Conservation (phyloP, 2,329 filamentous ascomycete species). For the Xylariaceae sp. region DNA sequence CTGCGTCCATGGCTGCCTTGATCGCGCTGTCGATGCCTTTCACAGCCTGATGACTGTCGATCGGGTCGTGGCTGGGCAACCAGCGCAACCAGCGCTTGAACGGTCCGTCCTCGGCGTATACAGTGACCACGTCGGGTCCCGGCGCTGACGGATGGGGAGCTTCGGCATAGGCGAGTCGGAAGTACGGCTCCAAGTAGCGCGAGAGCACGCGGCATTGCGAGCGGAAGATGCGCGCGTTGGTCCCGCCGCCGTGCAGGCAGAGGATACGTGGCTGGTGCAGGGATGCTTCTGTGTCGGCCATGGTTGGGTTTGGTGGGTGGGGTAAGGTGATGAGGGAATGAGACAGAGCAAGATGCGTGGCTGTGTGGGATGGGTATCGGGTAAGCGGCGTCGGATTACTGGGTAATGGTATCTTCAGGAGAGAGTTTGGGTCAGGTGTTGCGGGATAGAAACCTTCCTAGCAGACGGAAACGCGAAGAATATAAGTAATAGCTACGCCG, state of each 20-base stretch:
- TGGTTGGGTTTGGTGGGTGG: slow-evolving; percentile 3
- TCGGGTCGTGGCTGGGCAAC: slow-evolving; percentile 47
- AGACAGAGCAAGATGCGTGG: neutral
- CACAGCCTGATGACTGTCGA: slow-evolving; percentile 39
- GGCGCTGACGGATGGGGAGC: slow-evolving; percentile 59
- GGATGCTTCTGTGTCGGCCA: slow-evolving; percentile 17
- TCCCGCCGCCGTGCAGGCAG: slow-evolving; percentile 75
- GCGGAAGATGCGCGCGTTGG: slow-evolving; percentile 64
- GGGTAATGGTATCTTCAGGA: neutral
- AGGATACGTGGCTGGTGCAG: slow-evolving; percentile 58
- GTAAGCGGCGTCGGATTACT: neutral
- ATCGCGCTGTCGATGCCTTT: slow-evolving; percentile 38
- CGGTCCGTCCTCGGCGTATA: slow-evolving; percentile 61
- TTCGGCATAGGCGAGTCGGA: slow-evolving; percentile 68
- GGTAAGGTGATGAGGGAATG: neutral
- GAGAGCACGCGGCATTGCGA: slow-evolving; percentile 56
- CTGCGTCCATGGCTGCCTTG: slow-evolving; percentile 44
- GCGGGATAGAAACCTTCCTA: too few relatives aligned
- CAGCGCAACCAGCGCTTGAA: slow-evolving; percentile 60
- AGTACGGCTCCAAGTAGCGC: slow-evolving; percentile 45
- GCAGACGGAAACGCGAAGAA: too few relatives aligned
- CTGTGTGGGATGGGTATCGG: neutral
- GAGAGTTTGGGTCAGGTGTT: neutral
- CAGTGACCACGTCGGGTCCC: slow-evolving; percentile 56
- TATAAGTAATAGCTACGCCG: too few relatives aligned